phyloP scores from a whole-genome alignment of 441 rosid genomes.

The Manihot esculenta region DNA sequence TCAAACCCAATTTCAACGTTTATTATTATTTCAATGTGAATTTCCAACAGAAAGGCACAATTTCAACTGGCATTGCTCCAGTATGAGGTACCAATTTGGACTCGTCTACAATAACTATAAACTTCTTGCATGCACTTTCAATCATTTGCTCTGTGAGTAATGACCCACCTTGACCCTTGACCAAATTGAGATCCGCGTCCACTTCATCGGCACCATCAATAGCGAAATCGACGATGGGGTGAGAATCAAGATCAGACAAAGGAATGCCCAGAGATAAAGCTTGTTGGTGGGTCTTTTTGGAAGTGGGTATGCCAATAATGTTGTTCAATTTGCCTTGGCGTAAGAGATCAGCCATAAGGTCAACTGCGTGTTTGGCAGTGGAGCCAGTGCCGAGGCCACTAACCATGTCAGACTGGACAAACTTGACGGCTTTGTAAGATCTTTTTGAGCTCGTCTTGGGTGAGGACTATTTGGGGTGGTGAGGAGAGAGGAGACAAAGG shows the following conservation, averaged over 20 bases:
- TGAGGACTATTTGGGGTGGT: slow-evolving; percentile 39
- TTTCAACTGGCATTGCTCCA: slow-evolving; percentile 84
- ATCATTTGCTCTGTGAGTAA: slow-evolving; percentile 89
- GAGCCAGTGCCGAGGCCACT: slow-evolving; percentile 95
- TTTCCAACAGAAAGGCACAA: slow-evolving; percentile 80
- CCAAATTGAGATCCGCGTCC: slow-evolving; percentile 70
- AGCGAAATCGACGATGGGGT: slow-evolving; percentile 71
- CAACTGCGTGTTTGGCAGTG: slow-evolving; percentile 91
- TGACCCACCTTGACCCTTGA: slow-evolving; percentile 93
- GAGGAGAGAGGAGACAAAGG: slow-evolving; percentile 33
- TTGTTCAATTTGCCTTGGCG: slow-evolving; percentile 61
- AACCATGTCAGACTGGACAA: slow-evolving; percentile 91
- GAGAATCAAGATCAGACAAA: slow-evolving; percentile 69
- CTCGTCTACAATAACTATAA: slow-evolving; percentile 75
- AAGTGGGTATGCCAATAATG: slow-evolving; percentile 85
- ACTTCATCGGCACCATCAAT: slow-evolving; percentile 99
- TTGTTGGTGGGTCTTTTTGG: slow-evolving; percentile 68
- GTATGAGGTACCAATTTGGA: slow-evolving; percentile 57
- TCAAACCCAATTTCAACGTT: too few species aligned
- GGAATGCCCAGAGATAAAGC: slow-evolving; percentile 83
- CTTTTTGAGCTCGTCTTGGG: slow-evolving; percentile 84
- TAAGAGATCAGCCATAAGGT: slow-evolving; percentile 77
- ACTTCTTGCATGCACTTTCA: slow-evolving; percentile 74
- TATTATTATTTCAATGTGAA: too few species aligned
- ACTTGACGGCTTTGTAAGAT: slow-evolving; percentile 92